Percentiles rank a stretch among this genome's conserved stretches.
Evolutionary conservation across 306 rosid genomes (phyloP).

Genomic region (Cajanus cajan): DNA sequence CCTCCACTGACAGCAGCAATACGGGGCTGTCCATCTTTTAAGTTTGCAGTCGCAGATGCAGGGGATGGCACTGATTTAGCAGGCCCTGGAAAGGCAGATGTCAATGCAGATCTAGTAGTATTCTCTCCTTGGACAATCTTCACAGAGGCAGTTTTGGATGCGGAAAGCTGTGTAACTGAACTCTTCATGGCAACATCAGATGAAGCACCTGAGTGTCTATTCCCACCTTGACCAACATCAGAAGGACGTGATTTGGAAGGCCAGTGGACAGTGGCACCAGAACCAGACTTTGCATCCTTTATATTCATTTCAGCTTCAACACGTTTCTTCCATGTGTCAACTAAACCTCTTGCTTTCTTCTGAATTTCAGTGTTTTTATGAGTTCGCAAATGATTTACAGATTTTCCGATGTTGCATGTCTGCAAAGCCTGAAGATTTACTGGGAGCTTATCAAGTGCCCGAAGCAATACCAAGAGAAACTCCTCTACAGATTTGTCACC

Average conservation of each 20-base stretch:
- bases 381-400: constrained; percentile 78
- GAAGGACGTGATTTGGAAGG: constrained; percentile 47
- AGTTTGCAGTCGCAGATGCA: constrained; percentile 34
- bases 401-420: constrained; percentile 69
- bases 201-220: constrained; percentile 50
- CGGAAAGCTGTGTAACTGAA: constrained; percentile 52
- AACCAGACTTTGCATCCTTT: constrained; percentile 67
- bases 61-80: constrained; percentile 40
- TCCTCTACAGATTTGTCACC: constrained; percentile 74
- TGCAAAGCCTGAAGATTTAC: constrained; percentile 77
- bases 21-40: constrained; percentile 48
- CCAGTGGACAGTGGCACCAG: constrained; percentile 60
- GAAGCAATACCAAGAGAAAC: constrained; percentile 76
- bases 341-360: constrained; percentile 80
- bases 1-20: constrained; percentile 40
- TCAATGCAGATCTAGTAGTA: constrained; percentile 46
- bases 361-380: constrained; percentile 76
- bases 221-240: constrained; percentile 66
- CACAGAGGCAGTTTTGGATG: constrained; percentile 53
- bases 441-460: constrained; percentile 80
- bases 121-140: constrained; percentile 57
- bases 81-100: constrained; percentile 52
- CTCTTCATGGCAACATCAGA: constrained; percentile 67
- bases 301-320: constrained; percentile 87
- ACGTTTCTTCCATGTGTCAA: constrained; percentile 89